These are phyloP conservation scores for Backusella luteola DNA, from an alignment of 192 early-diverging fungal genomes.

Conservation along the genomic window DNA sequence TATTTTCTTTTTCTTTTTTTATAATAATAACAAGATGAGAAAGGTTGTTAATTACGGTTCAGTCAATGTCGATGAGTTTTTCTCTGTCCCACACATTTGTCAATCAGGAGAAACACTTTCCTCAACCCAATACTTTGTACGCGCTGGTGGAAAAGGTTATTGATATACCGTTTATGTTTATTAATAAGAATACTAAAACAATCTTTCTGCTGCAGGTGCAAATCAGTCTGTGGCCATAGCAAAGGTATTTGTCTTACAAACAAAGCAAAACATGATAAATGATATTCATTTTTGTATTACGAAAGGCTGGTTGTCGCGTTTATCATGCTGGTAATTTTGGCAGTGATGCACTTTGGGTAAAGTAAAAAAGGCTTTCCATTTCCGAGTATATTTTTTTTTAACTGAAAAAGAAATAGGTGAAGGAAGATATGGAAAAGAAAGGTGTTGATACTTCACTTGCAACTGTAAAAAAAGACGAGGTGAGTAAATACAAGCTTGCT, in stretches of 20 bases:
- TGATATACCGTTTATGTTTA: neutral
- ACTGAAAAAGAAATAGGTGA: constrained; percentile 28
- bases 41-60: constrained; percentile 70
- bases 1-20: neutral
- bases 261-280: neutral
- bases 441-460: constrained; percentile 70
- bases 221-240: constrained; percentile 89
- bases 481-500: constrained; percentile 13
- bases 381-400: neutral
- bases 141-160: constrained; percentile 71
- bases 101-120: constrained; percentile 48
- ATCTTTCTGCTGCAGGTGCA: constrained; percentile 54
- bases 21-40: constrained; percentile 3
- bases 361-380: neutral
- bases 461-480: constrained; percentile 47
- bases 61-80: constrained; percentile 81
- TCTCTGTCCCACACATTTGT: constrained; percentile 71
- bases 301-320: constrained; percentile 61
- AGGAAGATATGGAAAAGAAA: constrained; percentile 56
- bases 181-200: neutral
- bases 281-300: neutral
- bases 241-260: constrained; percentile 39
- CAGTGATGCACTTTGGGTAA: constrained; percentile 72
- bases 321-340: constrained; percentile 82
- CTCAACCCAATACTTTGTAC: constrained; percentile 47